These are phyloP conservation scores for Erodium trifolium DNA, from an alignment of 441 rosid species.

Conservation along the genomic window DNA sequence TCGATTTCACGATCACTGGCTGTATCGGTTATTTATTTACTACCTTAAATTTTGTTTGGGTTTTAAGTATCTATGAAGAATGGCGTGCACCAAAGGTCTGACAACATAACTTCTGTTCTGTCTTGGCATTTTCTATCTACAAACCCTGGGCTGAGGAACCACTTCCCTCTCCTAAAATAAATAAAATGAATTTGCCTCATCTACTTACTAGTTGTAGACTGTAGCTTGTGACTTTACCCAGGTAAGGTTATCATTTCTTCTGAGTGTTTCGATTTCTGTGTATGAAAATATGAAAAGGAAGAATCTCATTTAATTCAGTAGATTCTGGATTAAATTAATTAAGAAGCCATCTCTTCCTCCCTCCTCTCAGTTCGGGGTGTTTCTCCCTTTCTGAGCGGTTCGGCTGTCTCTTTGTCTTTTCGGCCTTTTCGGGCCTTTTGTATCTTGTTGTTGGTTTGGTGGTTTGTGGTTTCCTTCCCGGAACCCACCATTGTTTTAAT, in stretches of 20 bases:
- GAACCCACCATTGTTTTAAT: no score
- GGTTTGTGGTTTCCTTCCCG: no score
- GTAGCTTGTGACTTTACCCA: neutral
- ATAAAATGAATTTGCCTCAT: neutral
- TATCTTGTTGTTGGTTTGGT: no score
- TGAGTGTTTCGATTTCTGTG: neutral
- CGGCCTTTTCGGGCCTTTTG: no score
- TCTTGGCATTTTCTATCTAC: neutral
- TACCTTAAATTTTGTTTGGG: neutral
- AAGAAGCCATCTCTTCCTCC: neutral
- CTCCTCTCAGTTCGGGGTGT: no score
- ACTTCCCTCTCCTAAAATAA: neutral
- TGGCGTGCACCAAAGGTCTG: neutral
- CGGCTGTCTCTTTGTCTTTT: no score
- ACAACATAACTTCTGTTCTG: neutral
- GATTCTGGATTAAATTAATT: slow-evolving; percentile 4
- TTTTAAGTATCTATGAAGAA: neutral
- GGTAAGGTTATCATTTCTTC: slow-evolving; percentile 2
- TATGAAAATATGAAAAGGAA: neutral
- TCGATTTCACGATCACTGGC: neutral
- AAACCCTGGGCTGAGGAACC: neutral
- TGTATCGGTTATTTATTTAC: neutral
- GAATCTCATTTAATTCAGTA: neutral
- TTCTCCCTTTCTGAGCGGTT: no score
- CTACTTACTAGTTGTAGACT: neutral